These are phyloP conservation scores for Nakaseomyces uthaithaninus DNA, from an alignment of 1,139 yeast species.

Conservation along the genomic window DNA sequence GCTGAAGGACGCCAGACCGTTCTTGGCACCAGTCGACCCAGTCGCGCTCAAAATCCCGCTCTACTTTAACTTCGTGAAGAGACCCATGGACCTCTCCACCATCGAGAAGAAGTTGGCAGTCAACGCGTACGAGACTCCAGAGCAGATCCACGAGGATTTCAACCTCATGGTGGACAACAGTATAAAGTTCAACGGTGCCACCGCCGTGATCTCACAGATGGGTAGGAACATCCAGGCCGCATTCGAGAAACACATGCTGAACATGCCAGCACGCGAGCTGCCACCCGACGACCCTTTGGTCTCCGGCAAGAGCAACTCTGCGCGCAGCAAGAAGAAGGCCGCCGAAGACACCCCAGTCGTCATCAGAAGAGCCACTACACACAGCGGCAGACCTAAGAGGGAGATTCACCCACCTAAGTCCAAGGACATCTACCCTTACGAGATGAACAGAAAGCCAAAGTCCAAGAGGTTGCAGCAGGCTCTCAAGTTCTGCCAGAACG, in stretches of 20 bases:
- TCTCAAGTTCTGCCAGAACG: constrained; percentile 74
- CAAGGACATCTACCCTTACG: constrained; percentile 79
- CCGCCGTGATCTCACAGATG: constrained; percentile 81
- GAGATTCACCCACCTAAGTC: constrained; percentile 96
- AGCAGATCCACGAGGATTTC: constrained; percentile 69
- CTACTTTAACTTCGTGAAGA: constrained; percentile 70
- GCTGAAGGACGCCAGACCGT: constrained; percentile 87
- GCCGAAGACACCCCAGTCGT: constrained; percentile 30
- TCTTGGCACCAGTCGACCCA: constrained; percentile 81
- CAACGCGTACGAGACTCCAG: constrained; percentile 64
- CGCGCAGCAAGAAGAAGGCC: constrained; percentile 13
- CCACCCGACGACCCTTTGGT: constrained; percentile 33
- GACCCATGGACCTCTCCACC: constrained; percentile 92
- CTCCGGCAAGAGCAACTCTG: constrained; percentile 12
- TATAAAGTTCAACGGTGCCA: constrained; percentile 73
- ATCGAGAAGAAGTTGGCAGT: constrained; percentile 70
- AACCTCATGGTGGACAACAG: constrained; percentile 81
- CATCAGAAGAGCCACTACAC: constrained; percentile 56
- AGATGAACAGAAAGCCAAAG: constrained; percentile 56
- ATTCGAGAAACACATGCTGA: constrained; percentile 86
- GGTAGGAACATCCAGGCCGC: constrained; percentile 83
- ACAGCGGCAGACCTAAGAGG: constrained; percentile 73
- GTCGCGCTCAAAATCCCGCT: constrained; percentile 84
- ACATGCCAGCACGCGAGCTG: constrained; percentile 76
- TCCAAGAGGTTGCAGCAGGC: constrained; percentile 90